phyloP scores from a whole-genome alignment of 495 filamentous ascomycete genomes.

The Podospora pseudoanserina region DNA sequence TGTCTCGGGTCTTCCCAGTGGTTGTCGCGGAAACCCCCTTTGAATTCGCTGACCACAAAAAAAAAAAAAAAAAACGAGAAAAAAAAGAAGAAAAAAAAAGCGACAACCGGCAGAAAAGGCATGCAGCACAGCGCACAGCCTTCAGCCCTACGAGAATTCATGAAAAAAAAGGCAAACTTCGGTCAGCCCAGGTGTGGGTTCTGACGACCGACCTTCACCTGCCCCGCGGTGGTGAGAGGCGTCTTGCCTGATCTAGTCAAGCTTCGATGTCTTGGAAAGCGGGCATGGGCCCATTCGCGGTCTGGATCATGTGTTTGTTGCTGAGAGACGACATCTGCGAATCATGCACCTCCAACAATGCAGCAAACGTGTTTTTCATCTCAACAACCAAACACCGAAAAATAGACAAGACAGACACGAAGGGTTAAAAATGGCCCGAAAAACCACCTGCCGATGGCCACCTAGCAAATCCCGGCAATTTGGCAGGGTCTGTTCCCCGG shows the following conservation, averaged over 20 bases:
- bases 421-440: not conserved
- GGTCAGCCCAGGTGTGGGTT: slow-evolving; percentile 2
- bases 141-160: slow-evolving; percentile 13
- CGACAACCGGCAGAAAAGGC: not conserved
- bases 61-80: too few species aligned
- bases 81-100: too few species aligned
- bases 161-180: not conserved
- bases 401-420: not conserved
- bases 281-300: slow-evolving; percentile 16
- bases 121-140: slow-evolving; percentile 6
- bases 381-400: too few species aligned
- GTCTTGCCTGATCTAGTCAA: slow-evolving; percentile 9
- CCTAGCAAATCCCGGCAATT: not conserved
- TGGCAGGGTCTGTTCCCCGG: not conserved
- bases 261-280: not conserved
- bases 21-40: too few species aligned
- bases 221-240: slow-evolving; percentile 1
- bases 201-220: not conserved
- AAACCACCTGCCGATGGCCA: not conserved
- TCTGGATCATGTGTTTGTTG: slow-evolving; percentile 13
- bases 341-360: slow-evolving; percentile 10
- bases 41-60: not conserved
- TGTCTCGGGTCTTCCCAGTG: not conserved
- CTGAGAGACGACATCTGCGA: slow-evolving; percentile 8
- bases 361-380: not conserved